Percentiles rank a stretch among this genome's conserved stretches.
These are phyloP conservation scores for Clarireedia sp. DNA, from an alignment of 2,329 filamentous ascomycete species.

Conservation along the genomic window DNA sequence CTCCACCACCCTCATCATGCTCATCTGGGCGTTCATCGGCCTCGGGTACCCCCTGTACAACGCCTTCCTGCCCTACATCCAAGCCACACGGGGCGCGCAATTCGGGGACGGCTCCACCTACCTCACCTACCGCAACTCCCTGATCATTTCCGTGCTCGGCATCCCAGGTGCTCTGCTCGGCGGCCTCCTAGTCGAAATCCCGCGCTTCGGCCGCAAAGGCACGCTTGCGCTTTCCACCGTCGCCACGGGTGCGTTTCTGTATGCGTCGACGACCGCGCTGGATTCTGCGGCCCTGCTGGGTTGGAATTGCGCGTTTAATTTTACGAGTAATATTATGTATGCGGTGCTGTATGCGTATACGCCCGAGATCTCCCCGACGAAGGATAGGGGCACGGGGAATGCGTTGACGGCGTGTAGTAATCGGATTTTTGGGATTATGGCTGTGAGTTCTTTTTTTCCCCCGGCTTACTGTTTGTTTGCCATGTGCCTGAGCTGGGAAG, in stretches of 20 bases:
- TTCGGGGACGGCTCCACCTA: conserved; percentile 69
- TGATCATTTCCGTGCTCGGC: conserved; percentile 66
- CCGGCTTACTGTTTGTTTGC: too few species aligned
- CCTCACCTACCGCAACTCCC: conserved; percentile 67
- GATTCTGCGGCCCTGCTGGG: conserved; percentile 59
- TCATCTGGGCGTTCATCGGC: conserved; percentile 69
- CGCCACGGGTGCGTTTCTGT: conserved; percentile 65
- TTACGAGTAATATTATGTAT: conserved; percentile 71
- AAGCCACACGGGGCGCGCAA: conserved; percentile 56
- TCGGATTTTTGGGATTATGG: conserved; percentile 73
- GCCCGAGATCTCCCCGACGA: conserved; percentile 70
- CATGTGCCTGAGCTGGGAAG: too few species aligned
- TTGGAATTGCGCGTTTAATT: conserved; percentile 74
- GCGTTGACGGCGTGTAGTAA: conserved; percentile 68
- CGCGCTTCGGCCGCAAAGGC: conserved; percentile 61
- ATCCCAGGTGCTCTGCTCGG: conserved; percentile 67
- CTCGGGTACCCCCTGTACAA: conserved; percentile 73
- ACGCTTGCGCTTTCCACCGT: conserved; percentile 57
- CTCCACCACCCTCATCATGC: conserved; percentile 52
- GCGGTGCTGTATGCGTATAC: conserved; percentile 72
- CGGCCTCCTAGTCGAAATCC: conserved; percentile 61
- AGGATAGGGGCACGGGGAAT: conserved; percentile 71
- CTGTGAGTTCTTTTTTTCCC: conserved; percentile 36
- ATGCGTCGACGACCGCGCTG: conserved; percentile 49
- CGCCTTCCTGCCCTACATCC: conserved; percentile 69